Evolutionary conservation across 176 grass and related monocot genomes (phyloP), one percentile per base, ranked within the genome.

Genomic region (Rhynchospora breviuscula): DNA sequence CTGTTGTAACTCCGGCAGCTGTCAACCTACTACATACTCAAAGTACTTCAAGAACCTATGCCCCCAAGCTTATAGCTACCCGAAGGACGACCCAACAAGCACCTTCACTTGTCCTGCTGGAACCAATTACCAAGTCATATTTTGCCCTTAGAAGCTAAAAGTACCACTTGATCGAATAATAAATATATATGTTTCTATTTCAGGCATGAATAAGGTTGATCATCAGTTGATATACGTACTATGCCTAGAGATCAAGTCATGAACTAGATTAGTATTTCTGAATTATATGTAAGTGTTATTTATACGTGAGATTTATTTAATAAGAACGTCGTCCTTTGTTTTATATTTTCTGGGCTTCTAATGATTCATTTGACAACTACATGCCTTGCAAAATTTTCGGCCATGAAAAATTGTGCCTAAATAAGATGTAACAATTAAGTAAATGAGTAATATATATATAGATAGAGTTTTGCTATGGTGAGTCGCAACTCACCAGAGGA

Each of bases 41-140:
- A 47, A 43, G 33, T 92, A 81, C 79, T 95, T 95, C 82, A 90
- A 92, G 85, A 29, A 21, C 6, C 62, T 85, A 1, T 95, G 93
- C 67, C 88, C 90, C 0, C 78, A 95, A 8, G 88, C 88, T 8
- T 95, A 95, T 79, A 92, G 88, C 82, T 92, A 95, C 74, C 86
- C 91, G 2, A 88, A 88, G 45, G 89, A 93, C 12, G 91, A 93
- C 15, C 0, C 35, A 0, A 90, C 79, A 8, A 88, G 86, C 84
- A 88, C 79, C 18, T 90, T 93, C 81, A 93, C 88, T 49, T 93
- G 91, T 53, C 85, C 88, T 0, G 26, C 9, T 0, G 88, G 88
- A 10, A 88, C 84, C 2, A 86, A 88, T 82, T 93, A 93, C 80
- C 65, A 59, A 18, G 88, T 93, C 26, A 26, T 88, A 33, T 93